These are phyloP conservation scores for Magnusiomyces suaveolens DNA, from an alignment of 1,139 yeast genomes.

Conservation along the genomic window DNA sequence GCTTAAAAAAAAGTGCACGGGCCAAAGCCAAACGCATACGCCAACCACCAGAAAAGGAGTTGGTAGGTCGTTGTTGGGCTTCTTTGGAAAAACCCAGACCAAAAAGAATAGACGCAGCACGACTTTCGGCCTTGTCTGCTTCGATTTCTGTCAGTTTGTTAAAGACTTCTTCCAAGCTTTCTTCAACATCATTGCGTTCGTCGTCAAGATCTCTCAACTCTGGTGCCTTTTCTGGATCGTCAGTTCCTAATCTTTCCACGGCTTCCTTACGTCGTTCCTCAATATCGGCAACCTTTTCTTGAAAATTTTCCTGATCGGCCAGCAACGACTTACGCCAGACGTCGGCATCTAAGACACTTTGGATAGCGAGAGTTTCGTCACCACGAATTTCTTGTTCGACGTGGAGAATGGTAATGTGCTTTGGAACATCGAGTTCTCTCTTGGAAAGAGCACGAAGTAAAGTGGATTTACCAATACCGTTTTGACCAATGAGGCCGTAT, in stretches of 20 bases:
- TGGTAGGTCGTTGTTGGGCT: constrained; percentile 73
- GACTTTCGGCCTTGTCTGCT: constrained; percentile 92
- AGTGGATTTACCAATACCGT: constrained; percentile 99
- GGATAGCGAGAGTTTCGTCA: constrained; percentile 82
- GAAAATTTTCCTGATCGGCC: constrained; percentile 63
- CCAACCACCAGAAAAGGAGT: constrained; percentile 98
- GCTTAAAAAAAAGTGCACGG: constrained; percentile 93
- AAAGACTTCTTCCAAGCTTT: constrained; percentile 64
- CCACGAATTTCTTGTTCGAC: constrained; percentile 97
- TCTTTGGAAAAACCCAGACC: constrained; percentile 92
- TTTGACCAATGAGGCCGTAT: constrained; percentile 95
- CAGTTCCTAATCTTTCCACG: constrained; percentile 24
- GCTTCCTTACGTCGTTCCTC: constrained; percentile 59
- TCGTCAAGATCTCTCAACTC: constrained; percentile 76
- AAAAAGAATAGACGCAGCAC: constrained; percentile 88
- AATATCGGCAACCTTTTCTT: constrained; percentile 64
- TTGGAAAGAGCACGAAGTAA: constrained; percentile 80
- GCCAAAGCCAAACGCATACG: constrained; percentile 98
- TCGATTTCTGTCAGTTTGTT: constrained; percentile 87
- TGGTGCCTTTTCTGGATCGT: constrained; percentile 63
- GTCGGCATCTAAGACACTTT: constrained; percentile 94
- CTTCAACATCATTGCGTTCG: constrained; percentile 78
- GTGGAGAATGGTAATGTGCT: constrained; percentile 87
- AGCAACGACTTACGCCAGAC: constrained; percentile 93
- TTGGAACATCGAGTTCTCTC: constrained; percentile 88